Evolutionary conservation across 83 land plant species (phyloP), one percentile per base, ranked within the genome.

Genomic region (Picea abies): DNA sequence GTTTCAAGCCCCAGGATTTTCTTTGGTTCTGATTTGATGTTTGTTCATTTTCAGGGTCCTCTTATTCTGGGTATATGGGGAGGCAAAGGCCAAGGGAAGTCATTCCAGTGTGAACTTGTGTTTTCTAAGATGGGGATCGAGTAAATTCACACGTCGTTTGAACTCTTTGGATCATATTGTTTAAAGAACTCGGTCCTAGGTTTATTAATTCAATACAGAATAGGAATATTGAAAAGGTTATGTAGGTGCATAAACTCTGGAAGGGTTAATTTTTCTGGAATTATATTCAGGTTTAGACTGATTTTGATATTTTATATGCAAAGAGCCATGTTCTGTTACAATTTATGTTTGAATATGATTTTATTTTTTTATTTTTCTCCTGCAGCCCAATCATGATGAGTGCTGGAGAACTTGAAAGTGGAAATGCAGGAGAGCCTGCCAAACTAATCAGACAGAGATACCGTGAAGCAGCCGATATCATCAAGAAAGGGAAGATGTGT

Each of bases 11-110:
- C 64, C 20, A 0, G 1, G 20, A 76, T 25, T n/a, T 44, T 49
- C 25, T n/a, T 44, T 39, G n/a, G 26, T 49, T 49, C 11, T 49
- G 52, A 49, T 49, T 47, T 47, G 52, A 47, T 47, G 52, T 47
- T 47, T 47, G 9, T 47, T 72, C 41, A 72, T 72, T 9, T 72
- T 72, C 12, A 26, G 5, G 69, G 15, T 80, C 99, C 99, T 60
- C 94, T 97, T 76, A 97, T 97, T 81, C 84, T 97, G 82, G 90
- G 89, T 44, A 84, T 89, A 19, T 89, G 90, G 90, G 90, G 90
- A 81, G 90, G 90, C 4, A 89, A 89, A 80, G 90, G 90, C 2
- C 90, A 89, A 89, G 90, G 90, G 37, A 89, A 89, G 81, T 60
- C 90, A 11, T 89, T 89, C 60, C 90, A 89, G 69, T 84, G 86